phyloP scores from a whole-genome alignment of 108 stramenopile species.

The Nitzschia palea region DNA sequence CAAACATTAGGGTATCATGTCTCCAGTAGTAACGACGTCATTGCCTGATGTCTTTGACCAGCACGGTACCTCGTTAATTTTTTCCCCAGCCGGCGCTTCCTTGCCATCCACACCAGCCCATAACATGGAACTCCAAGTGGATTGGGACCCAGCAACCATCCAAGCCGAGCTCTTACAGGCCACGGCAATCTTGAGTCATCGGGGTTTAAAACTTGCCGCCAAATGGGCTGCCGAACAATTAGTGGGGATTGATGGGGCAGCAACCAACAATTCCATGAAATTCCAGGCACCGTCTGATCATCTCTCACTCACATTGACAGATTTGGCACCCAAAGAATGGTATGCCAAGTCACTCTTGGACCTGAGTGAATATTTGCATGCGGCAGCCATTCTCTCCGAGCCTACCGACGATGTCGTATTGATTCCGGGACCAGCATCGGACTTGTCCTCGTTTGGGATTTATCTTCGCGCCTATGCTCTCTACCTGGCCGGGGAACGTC shows the following conservation, averaged over 20 bases:
- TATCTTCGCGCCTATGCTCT: conserved; percentile 87
- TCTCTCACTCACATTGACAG: background rate
- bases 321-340: conserved; percentile 29
- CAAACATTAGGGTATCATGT: too few species aligned
- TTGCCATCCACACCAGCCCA: conserved; percentile 11
- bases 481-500: conserved; percentile 93
- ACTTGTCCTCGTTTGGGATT: conserved; percentile 56
- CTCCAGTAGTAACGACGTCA: conserved; percentile 1
- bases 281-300: conserved; percentile 8
- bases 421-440: conserved; percentile 45
- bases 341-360: conserved; percentile 76
- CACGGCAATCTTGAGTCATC: conserved; percentile 30
- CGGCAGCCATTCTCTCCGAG: conserved; percentile 52
- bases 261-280: background rate
- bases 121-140: conserved; percentile 25
- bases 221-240: conserved; percentile 85
- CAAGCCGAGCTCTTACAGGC: conserved; percentile 41
- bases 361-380: conserved; percentile 75
- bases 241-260: conserved; percentile 41
- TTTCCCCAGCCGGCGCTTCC: conserved; percentile 20
- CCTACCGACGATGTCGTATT: conserved; percentile 13
- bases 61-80: conserved; percentile 6
- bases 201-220: conserved; percentile 68
- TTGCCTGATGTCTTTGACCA: background rate
- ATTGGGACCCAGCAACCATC: conserved; percentile 46